These are phyloP conservation scores for Salmacisia buchloeana DNA, from an alignment of 1,284 basidiomycete genomes.

Conservation along the genomic window DNA sequence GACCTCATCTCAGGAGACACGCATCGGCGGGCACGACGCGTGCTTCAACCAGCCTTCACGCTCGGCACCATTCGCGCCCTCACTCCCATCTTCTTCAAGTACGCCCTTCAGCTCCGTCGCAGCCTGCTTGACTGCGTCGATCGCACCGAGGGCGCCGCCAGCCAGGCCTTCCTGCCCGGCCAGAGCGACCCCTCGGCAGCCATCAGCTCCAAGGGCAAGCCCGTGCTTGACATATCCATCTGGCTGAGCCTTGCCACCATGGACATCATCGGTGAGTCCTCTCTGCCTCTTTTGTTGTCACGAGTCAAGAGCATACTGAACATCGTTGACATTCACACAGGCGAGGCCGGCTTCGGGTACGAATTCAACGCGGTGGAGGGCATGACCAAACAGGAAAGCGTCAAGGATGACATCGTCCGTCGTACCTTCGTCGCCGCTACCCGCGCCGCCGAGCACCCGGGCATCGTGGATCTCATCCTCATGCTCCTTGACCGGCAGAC, in stretches of 20 bases:
- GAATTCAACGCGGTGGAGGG: conserved; percentile 23
- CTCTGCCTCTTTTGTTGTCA: too few species aligned
- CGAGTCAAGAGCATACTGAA: too few species aligned
- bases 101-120: conserved; percentile 17
- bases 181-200: neutral
- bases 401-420: neutral
- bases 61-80: conserved; percentile 33
- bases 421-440: neutral
- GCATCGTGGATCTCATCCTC: neutral
- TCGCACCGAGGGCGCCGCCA: neutral
- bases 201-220: neutral
- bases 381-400: neutral
- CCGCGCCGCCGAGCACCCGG: neutral
- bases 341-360: conserved; percentile 38
- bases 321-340: too few species aligned
- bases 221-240: conserved; percentile 25
- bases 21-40: conserved; percentile 37
- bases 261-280: conserved; percentile 37
- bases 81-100: conserved; percentile 30
- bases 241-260: conserved; percentile 30
- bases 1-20: conserved; percentile 12
- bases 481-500: neutral
- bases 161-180: neutral
- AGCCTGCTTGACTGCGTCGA: conserved; percentile 27
- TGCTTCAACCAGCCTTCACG: conserved; percentile 43